phyloP scores from a whole-genome alignment of 2,329 filamentous ascomycete genomes.

The Teratosphaeria epicoccoides region DNA sequence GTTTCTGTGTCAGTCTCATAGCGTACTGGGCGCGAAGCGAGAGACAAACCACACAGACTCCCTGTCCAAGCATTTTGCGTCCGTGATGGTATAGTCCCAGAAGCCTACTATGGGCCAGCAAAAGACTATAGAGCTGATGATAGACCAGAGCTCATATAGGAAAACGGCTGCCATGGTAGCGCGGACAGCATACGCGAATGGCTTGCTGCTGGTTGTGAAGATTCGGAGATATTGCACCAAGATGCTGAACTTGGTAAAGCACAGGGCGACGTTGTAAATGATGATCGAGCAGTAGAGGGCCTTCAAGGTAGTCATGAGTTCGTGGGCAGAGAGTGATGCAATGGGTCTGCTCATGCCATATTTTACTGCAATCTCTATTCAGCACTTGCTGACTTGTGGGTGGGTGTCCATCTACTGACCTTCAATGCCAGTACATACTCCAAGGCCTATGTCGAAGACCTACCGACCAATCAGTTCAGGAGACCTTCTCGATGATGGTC shows the following conservation, averaged over 20 bases:
- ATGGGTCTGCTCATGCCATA: neutral
- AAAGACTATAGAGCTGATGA: slow-evolving; percentile 30
- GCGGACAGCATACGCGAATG: slow-evolving; percentile 25
- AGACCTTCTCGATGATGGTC: neutral
- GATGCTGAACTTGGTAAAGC: slow-evolving; percentile 36
- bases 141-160: slow-evolving; percentile 23
- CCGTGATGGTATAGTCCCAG: slow-evolving; percentile 26
- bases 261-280: slow-evolving; percentile 30
- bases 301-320: slow-evolving; percentile 3
- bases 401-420: neutral
- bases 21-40: neutral
- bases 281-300: slow-evolving; percentile 24
- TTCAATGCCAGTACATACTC: slow-evolving; percentile 3
- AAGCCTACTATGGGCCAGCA: slow-evolving; percentile 34
- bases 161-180: slow-evolving; percentile 23
- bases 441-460: slow-evolving; percentile 3
- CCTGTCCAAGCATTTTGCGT: slow-evolving; percentile 27
- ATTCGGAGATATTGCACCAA: slow-evolving; percentile 40
- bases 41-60: slow-evolving; percentile 31
- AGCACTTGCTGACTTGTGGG: neutral
- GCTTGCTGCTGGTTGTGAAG: slow-evolving; percentile 28
- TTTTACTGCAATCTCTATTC: neutral
- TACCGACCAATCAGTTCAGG: neutral
- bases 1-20: neutral
- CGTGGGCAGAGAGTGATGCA: slow-evolving; percentile 4